These are phyloP conservation scores for Pseudogymnoascus sp. DNA, from an alignment of 2,329 filamentous ascomycete species.

Conservation along the genomic window DNA sequence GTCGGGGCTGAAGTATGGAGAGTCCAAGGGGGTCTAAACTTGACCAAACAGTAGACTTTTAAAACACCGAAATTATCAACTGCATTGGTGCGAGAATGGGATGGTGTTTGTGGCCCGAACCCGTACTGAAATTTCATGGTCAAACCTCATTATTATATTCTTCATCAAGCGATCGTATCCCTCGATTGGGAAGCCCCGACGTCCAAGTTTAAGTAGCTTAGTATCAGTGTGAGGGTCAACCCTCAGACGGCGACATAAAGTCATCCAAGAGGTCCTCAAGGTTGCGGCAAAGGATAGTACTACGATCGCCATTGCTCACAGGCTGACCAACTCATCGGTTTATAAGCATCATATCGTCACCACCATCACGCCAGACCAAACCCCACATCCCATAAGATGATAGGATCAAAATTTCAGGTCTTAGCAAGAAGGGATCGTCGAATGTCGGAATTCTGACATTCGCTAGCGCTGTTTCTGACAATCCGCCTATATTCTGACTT, in stretches of 20 bases:
- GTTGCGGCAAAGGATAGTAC: not conserved
- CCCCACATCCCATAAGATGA: not conserved
- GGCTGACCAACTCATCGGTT: not conserved
- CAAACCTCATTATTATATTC: not conserved
- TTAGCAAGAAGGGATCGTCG: not conserved
- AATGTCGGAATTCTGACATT: conserved; percentile 5
- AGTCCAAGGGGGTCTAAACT: too few relatives aligned
- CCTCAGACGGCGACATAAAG: not conserved
- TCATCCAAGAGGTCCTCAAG: not conserved
- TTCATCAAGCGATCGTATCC: too few relatives aligned
- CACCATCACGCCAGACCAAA: not conserved
- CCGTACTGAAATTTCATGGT: too few relatives aligned
- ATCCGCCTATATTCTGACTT: conserved; percentile 1
- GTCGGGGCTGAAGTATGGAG: too few relatives aligned
- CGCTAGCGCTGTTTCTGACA: not conserved
- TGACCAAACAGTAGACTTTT: too few relatives aligned
- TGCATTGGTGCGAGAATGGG: too few relatives aligned
- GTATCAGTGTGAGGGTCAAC: not conserved
- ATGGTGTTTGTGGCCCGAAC: too few relatives aligned
- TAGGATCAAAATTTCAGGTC: not conserved
- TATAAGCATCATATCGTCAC: not conserved
- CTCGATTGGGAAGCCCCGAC: not conserved
- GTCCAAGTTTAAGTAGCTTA: not conserved
- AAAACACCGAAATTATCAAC: too few relatives aligned
- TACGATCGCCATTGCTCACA: not conserved